Conservation (phyloP, 768 basidiomycete genomes). For the Amanita inopinata region DNA sequence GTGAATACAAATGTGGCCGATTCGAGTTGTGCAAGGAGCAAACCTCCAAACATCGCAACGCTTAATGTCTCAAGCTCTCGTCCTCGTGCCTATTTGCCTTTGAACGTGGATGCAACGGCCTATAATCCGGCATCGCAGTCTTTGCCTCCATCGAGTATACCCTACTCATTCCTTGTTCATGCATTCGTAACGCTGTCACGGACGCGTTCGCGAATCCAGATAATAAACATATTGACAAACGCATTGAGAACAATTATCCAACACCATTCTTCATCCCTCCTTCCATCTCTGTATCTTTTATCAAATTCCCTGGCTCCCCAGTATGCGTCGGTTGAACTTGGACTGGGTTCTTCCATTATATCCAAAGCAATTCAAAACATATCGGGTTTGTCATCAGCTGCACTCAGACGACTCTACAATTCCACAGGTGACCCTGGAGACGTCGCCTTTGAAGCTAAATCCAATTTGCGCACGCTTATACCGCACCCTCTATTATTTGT, state of each 20-base stretch:
- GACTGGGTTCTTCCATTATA: constrained; percentile 58
- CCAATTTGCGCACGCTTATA: constrained; percentile 61
- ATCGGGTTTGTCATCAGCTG: constrained; percentile 50
- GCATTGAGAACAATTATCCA: constrained; percentile 57
- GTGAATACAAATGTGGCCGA: too few relatives aligned
- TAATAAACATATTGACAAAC: constrained; percentile 64
- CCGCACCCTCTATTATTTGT: constrained; percentile 63
- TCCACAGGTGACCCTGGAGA: constrained; percentile 78
- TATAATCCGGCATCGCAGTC: constrained; percentile 35
- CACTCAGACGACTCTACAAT: constrained; percentile 59
- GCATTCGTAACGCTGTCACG: constrained; percentile 48
- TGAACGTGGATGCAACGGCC: constrained; percentile 39
- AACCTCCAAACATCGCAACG: not conserved
- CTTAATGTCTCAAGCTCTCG: not conserved
- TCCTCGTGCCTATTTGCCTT: constrained; percentile 18
- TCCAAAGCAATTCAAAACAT: constrained; percentile 64
- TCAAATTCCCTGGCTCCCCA: constrained; percentile 75
- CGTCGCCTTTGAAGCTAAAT: constrained; percentile 79
- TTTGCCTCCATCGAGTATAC: constrained; percentile 36
- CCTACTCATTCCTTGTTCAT: constrained; percentile 65
- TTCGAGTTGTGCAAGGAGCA: too few relatives aligned
- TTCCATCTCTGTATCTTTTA: constrained; percentile 71
- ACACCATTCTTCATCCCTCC: constrained; percentile 58
- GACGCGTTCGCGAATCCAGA: constrained; percentile 66
- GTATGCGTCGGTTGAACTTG: constrained; percentile 62